Evolutionary conservation across 768 basidiomycete species (phyloP).

Genomic region (Clathrus columnatus): DNA sequence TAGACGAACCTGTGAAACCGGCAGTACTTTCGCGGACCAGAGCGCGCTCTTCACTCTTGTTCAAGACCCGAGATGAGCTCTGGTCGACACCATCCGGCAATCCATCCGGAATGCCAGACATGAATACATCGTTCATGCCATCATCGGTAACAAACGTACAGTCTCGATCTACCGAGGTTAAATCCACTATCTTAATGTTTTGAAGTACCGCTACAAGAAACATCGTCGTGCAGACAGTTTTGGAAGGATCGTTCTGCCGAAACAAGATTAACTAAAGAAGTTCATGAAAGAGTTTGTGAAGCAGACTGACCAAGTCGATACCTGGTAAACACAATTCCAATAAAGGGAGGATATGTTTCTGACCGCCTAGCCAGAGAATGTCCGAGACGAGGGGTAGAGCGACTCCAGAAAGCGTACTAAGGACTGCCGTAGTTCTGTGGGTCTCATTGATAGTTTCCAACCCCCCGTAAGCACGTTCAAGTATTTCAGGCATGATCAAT

Average conservation of each 20-base stretch:
- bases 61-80: conserved; percentile 34
- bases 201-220: conserved; percentile 70
- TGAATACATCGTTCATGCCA: conserved; percentile 37
- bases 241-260: conserved; percentile 65
- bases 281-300: not conserved
- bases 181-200: conserved; percentile 68
- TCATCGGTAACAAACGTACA: conserved; percentile 36
- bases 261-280: conserved; percentile 5
- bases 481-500: conserved; percentile 80
- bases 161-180: conserved; percentile 40
- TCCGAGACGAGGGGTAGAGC: conserved; percentile 71
- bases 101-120: conserved; percentile 26
- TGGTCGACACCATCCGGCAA: conserved; percentile 44
- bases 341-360: conserved; percentile 79
- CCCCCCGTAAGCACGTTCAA: conserved; percentile 86
- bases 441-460: conserved; percentile 95
- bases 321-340: conserved; percentile 87
- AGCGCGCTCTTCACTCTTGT: conserved; percentile 58
- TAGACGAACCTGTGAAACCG: conserved; percentile 60
- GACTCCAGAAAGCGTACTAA: conserved; percentile 75
- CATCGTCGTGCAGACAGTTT: conserved; percentile 72
- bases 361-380: conserved; percentile 73
- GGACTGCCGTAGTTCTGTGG: conserved; percentile 84
- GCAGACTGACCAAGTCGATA: conserved; percentile 65
- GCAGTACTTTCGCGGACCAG: conserved; percentile 72